phyloP scores from a whole-genome alignment of 441 rosid genomes.

The Populus hybrid region DNA sequence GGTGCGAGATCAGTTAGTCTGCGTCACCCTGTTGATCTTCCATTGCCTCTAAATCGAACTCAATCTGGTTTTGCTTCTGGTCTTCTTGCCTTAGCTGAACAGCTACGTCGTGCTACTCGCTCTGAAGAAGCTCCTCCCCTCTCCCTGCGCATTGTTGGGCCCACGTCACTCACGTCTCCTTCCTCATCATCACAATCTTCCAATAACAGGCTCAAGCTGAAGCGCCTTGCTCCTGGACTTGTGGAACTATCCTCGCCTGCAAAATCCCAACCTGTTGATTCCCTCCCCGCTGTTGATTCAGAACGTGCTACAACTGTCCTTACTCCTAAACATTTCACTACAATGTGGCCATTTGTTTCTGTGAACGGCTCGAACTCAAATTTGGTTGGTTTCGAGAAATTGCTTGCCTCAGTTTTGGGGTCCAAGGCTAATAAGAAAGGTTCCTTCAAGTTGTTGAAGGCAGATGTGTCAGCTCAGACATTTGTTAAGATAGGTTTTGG shows the following conservation, averaged over 20 bases:
- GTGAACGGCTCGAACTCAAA: conserved; percentile 70
- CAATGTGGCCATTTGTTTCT: conserved; percentile 90
- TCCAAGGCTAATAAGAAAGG: conserved; percentile 62
- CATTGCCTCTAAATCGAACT: conserved; percentile 67
- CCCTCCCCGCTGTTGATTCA: conserved; percentile 31
- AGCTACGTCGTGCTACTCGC: conserved; percentile 52
- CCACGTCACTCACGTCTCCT: conserved; percentile 64
- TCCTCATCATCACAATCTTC: conserved; percentile 48
- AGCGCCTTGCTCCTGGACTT: conserved; percentile 90
- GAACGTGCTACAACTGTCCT: conserved; percentile 45
- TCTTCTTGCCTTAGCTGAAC: conserved; percentile 71
- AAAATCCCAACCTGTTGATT: conserved; percentile 33
- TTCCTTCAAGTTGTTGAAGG: conserved; percentile 69
- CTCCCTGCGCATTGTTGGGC: conserved; percentile 89
- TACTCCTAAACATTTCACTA: conserved; percentile 65
- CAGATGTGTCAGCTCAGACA: conserved; percentile 78
- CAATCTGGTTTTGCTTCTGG: conserved; percentile 71
- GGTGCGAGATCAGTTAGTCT: conserved; percentile 94
- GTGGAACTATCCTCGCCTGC: conserved; percentile 65
- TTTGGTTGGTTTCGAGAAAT: conserved; percentile 68
- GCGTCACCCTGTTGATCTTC: conserved; percentile 79
- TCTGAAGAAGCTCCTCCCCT: conserved; percentile 49
- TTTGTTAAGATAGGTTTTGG: conserved; percentile 79
- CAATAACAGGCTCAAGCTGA: conserved; percentile 65
- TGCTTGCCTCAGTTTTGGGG: conserved; percentile 73